These are phyloP conservation scores for Trichoderma polysporum DNA, from an alignment of 2,329 filamentous ascomycete species.

Conservation along the genomic window DNA sequence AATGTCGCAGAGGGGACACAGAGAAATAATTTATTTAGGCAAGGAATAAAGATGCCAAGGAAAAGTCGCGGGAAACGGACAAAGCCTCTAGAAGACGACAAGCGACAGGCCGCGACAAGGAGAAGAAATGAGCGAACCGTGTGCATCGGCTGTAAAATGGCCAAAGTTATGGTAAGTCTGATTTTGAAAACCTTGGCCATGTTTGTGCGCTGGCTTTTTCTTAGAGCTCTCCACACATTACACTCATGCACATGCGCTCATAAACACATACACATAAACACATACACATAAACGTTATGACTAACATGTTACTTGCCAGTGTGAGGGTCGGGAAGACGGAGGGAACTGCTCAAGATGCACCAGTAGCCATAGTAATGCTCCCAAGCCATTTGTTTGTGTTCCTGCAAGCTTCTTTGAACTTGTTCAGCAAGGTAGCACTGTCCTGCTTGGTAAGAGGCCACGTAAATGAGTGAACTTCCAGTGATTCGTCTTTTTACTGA, in stretches of 20 bases:
- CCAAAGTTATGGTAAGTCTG: constrained; percentile 14
- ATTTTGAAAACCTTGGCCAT: neutral
- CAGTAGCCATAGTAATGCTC: neutral
- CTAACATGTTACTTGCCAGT: neutral
- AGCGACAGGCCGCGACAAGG: constrained; percentile 1
- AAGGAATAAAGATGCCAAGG: neutral
- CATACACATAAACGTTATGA: neutral
- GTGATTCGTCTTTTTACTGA: neutral
- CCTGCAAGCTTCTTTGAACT: constrained; percentile 16
- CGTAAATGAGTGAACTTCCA: neutral
- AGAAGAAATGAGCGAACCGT: constrained; percentile 17
- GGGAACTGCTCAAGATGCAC: neutral
- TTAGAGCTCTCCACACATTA: neutral
- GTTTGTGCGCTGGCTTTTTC: neutral
- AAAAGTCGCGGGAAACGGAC: neutral
- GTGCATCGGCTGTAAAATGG: constrained; percentile 19
- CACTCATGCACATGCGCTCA: neutral
- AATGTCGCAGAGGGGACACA: neutral
- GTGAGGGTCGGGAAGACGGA: neutral
- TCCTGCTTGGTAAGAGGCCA: constrained; percentile 7
- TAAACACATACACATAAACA: neutral
- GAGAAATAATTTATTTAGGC: neutral
- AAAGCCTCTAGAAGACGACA: neutral
- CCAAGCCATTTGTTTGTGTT: constrained; percentile 14
- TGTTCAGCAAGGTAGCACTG: constrained; percentile 7